Base-by-base conservation (phyloP, 768 basidiomycete species). In the Holtermanniella nyarrowii region DNA sequence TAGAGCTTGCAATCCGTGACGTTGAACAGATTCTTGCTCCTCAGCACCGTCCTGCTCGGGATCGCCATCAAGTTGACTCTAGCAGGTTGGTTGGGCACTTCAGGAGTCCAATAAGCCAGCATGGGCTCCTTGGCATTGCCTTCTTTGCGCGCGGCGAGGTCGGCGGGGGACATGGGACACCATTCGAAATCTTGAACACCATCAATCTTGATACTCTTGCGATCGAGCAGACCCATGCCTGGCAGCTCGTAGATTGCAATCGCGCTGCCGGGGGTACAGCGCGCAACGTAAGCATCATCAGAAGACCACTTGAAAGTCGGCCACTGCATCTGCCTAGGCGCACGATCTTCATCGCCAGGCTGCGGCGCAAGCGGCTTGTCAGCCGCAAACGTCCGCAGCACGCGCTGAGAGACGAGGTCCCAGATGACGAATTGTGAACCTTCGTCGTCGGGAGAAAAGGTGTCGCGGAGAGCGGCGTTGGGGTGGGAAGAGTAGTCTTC, bases 151-250 rank as follows among this genome's bases (percentile, higher is more conserved):
- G 85, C 83, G 49, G 88, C 88, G 54, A 77, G 79, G 60, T 96
- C 93, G 70, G 81, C 85, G 61, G 95, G 91, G 47, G 87, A 84
- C 46, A 82, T 80, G 27, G 95, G 95, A 61, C 88, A 88, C 95
- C 95, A 99, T 73, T 96, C 95, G 70, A 97, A 97, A 73, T 97
- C 93, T 60, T 88, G 77, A 42, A 99, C 90, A 20, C 93, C 93
- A 60, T 97, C 91, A 43, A 97, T 86, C 75, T 96, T 99, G 71
- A 97, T 74, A 61, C 85, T 87, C 76, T 96, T 99, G 76, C 93
- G 96, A 60, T 86, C 91, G 53, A 96, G 81, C 49, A 99, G 77
- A 64, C 82, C 82, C 89, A 99, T 93, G 50, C 81, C 79, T 7
- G 95, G 95, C 51, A 91, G 80, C 72, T 96, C 91, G 71, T 97